phyloP scores from a whole-genome alignment of 768 basidiomycete species.

The Tylopilus sp. region DNA sequence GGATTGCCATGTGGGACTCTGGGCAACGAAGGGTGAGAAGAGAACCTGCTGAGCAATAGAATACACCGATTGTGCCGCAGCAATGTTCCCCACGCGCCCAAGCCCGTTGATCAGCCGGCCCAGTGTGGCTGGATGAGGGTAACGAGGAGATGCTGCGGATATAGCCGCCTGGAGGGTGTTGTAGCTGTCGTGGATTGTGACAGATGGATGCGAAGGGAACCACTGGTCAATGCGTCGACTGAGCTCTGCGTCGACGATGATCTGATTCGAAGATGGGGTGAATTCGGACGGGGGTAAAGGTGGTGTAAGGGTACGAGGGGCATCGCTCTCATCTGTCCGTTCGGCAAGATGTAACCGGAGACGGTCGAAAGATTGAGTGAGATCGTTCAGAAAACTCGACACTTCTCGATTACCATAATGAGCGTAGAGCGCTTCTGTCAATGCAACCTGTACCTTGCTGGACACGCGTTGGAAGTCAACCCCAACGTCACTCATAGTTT shows the following conservation, averaged over 20 bases:
- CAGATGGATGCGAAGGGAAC: constrained; percentile 26
- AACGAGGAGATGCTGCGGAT: constrained; percentile 34
- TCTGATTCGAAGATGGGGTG: constrained; percentile 4
- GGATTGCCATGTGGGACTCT: constrained; percentile 46
- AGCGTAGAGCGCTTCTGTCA: constrained; percentile 28
- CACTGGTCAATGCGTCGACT: constrained; percentile 33
- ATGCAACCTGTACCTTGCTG: constrained; percentile 14
- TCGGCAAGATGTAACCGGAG: constrained; percentile 21
- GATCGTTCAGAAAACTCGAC: constrained; percentile 20
- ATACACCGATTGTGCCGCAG: constrained; percentile 67
- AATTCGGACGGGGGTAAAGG: constrained; percentile 12
- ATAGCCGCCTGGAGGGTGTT: constrained; percentile 45
- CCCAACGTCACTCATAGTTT: constrained; percentile 34
- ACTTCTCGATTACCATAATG: constrained; percentile 17
- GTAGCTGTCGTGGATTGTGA: constrained; percentile 43
- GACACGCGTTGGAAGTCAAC: constrained; percentile 30
- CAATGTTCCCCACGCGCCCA: constrained; percentile 58
- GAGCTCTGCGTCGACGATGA: constrained; percentile 26
- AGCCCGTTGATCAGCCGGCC: constrained; percentile 64
- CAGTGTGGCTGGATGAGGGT: constrained; percentile 51
- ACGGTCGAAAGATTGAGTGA: constrained; percentile 15
- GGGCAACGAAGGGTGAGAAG: constrained; percentile 35
- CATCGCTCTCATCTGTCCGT: constrained; percentile 7
- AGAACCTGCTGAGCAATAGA: constrained; percentile 62
- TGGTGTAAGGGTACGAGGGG: constrained; percentile 10